Conservation (phyloP, 2,329 filamentous ascomycete genomes). For the Didymellaceae sp. region DNA sequence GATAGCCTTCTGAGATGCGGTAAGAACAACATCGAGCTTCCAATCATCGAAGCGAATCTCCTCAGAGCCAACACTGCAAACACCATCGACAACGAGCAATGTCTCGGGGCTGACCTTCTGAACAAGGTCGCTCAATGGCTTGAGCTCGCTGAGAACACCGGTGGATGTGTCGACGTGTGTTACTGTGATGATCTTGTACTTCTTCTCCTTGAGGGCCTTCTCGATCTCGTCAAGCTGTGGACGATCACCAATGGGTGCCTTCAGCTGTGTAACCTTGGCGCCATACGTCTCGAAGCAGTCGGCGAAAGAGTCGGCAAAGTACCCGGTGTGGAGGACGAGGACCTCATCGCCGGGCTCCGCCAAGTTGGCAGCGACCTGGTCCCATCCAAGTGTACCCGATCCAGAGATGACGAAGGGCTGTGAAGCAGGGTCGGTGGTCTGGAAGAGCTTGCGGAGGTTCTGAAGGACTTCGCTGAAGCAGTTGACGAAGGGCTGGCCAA, state of each 20-base stretch:
- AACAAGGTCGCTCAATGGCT: conserved; percentile 81
- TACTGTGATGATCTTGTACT: conserved; percentile 92
- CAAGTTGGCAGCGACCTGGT: conserved; percentile 92
- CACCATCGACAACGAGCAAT: conserved; percentile 89
- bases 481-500: conserved; percentile 85
- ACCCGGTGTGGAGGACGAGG: conserved; percentile 92
- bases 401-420: conserved; percentile 95
- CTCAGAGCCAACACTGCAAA: conserved; percentile 95
- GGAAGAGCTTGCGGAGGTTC: conserved; percentile 91
- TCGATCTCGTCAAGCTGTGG: conserved; percentile 89
- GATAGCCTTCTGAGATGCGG: conserved; percentile 95
- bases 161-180: conserved; percentile 98
- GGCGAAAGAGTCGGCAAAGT: conserved; percentile 95
- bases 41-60: conserved; percentile 96
- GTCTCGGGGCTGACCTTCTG: conserved; percentile 89
- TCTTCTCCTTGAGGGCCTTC: conserved; percentile 84
- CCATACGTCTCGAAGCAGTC: conserved; percentile 93
- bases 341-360: conserved; percentile 88
- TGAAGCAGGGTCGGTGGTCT: conserved; percentile 78
- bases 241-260: conserved; percentile 84
- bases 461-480: conserved; percentile 88
- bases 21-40: conserved; percentile 91
- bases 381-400: conserved; percentile 96
- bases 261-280: conserved; percentile 86
- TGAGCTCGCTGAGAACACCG: conserved; percentile 90